phyloP scores from a whole-genome alignment of 108 stramenopile species.

The Thalassiosira profunda region DNA sequence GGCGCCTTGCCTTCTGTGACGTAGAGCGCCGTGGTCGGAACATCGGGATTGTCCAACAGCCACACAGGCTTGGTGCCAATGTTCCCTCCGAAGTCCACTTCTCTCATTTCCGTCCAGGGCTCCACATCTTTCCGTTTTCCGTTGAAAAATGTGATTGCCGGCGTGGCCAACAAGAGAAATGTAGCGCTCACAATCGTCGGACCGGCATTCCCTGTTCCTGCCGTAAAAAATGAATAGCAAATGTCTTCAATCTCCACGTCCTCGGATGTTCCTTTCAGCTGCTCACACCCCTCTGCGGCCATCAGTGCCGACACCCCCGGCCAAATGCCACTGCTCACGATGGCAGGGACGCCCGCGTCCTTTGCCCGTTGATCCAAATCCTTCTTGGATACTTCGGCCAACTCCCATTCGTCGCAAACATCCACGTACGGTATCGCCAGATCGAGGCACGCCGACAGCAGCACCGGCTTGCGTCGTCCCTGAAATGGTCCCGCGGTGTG shows the following conservation, averaged over 20 bases:
- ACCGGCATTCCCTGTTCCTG: conserved; percentile 87
- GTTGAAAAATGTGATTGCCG: conserved; percentile 59
- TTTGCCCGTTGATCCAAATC: conserved; percentile 33
- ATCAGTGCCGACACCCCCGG: conserved; percentile 58
- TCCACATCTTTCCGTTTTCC: conserved; percentile 51
- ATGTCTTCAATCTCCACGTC: conserved; percentile 37
- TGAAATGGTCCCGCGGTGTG: conserved; percentile 93
- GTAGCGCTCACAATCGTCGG: conserved; percentile 85
- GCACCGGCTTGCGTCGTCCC: conserved; percentile 52
- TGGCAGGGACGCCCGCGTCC: conserved; percentile 40
- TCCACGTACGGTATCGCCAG: conserved; percentile 72
- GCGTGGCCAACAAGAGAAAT: conserved; percentile 79
- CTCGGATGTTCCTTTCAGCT: too few relatives aligned
- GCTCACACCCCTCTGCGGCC: conserved; percentile 35
- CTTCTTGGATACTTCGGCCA: conserved; percentile 61
- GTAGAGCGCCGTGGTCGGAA: conserved; percentile 57
- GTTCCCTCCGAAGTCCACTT: conserved; percentile 50
- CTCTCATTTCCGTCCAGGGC: conserved; percentile 44
- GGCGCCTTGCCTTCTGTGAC: conserved; percentile 8
- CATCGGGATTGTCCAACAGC: conserved; percentile 78
- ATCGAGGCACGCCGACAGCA: conserved; percentile 58
- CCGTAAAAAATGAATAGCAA: conserved; percentile 83
- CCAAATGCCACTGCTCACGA: conserved; percentile 64
- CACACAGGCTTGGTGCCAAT: conserved; percentile 66
- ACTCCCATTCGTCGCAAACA: conserved; percentile 89